These are phyloP conservation scores for Cadophora luteo-olivacea DNA, from an alignment of 2,329 filamentous ascomycete species.

Conservation along the genomic window DNA sequence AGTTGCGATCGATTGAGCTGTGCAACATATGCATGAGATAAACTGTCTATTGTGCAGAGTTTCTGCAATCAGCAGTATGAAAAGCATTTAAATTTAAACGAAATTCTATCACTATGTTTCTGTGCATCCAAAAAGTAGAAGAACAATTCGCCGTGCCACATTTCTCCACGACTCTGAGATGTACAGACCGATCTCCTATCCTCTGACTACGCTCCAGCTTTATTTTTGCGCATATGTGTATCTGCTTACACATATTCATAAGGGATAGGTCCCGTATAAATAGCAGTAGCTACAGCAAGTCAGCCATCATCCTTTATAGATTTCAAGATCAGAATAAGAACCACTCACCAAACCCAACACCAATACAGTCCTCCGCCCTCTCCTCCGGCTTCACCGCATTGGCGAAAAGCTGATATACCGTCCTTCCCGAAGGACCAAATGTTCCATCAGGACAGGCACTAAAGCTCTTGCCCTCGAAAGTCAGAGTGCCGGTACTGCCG, in stretches of 20 bases:
- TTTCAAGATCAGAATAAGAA: not conserved
- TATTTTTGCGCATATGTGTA: not conserved
- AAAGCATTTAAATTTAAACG: too few relatives aligned
- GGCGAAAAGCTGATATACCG: not conserved
- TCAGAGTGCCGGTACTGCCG: constrained; percentile 10
- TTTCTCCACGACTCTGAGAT: not conserved
- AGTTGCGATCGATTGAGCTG: too few relatives aligned
- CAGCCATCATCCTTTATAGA: not conserved
- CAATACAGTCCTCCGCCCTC: constrained; percentile 23
- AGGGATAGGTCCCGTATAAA: constrained; percentile 11
- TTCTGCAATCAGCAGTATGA: too few relatives aligned
- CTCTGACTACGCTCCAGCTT: not conserved
- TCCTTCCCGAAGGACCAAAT: not conserved
- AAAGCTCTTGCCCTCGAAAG: constrained; percentile 26
- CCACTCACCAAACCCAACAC: constrained; percentile 20
- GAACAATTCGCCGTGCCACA: constrained; percentile 45
- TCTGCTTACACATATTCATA: constrained; percentile 16
- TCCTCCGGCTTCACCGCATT: not conserved
- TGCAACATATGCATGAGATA: too few relatives aligned
- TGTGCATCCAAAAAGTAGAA: constrained; percentile 55
- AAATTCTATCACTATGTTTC: not conserved
- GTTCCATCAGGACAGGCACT: constrained; percentile 25
- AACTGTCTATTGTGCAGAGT: too few relatives aligned
- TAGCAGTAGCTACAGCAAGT: not conserved
- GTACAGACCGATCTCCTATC: not conserved